phyloP scores from a whole-genome alignment of 495 filamentous ascomycete species.

The Penicillium egyptiacum region DNA sequence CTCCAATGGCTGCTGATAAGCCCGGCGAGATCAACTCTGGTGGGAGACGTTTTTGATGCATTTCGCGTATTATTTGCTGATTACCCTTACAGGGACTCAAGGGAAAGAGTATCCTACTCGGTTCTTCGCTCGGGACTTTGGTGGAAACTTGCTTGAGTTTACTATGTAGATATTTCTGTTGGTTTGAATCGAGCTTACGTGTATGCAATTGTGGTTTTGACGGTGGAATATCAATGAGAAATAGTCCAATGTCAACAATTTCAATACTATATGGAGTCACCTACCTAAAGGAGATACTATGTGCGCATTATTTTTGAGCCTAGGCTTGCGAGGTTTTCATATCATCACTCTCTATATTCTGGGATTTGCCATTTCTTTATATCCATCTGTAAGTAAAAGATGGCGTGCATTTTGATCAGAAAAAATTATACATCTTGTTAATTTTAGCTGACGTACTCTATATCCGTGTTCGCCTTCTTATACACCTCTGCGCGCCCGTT shows the following conservation, averaged over 20 bases:
- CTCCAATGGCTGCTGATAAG: slow-evolving; percentile 54
- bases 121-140: slow-evolving; percentile 65
- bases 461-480: too few species aligned
- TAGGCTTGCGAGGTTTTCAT: too few species aligned
- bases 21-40: slow-evolving; percentile 54
- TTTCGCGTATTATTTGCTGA: neutral
- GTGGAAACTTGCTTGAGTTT: slow-evolving; percentile 63
- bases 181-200: neutral
- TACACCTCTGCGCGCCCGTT: too few species aligned
- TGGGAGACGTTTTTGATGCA: slow-evolving; percentile 23
- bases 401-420: too few species aligned
- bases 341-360: too few species aligned
- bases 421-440: too few species aligned
- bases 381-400: too few species aligned
- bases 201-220: too few species aligned
- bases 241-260: neutral
- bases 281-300: too few species aligned
- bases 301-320: too few species aligned
- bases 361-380: neutral
- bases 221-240: neutral
- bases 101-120: slow-evolving; percentile 58
- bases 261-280: too few species aligned
- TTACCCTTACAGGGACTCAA: slow-evolving; percentile 40
- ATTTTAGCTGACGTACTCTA: too few species aligned
- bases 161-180: slow-evolving; percentile 38